These are phyloP conservation scores for Sporothrix humicola DNA, from an alignment of 2,329 filamentous ascomycete species.

Conservation along the genomic window DNA sequence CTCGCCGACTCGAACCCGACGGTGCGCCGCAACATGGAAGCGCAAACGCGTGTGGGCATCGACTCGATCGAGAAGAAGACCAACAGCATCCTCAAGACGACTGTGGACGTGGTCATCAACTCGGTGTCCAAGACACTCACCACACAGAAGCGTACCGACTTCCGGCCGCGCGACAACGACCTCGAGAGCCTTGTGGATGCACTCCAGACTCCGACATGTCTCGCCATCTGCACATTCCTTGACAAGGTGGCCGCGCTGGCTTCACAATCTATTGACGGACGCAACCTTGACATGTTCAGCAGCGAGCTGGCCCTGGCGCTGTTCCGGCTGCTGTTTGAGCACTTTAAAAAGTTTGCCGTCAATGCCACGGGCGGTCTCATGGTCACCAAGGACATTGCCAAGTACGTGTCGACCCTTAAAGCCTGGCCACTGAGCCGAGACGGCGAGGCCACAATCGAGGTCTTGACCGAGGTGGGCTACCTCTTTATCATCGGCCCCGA, in stretches of 20 bases:
- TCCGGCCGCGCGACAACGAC: constrained; percentile 82
- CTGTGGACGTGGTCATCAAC: constrained; percentile 71
- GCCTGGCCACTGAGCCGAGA: constrained; percentile 78
- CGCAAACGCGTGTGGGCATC: constrained; percentile 74
- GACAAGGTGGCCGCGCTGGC: constrained; percentile 67
- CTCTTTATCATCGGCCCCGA: constrained; percentile 91
- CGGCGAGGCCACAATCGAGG: constrained; percentile 73
- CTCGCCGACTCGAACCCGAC: constrained; percentile 89
- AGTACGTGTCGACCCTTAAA: constrained; percentile 85
- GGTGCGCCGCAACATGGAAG: constrained; percentile 86
- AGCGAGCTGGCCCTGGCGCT: constrained; percentile 83
- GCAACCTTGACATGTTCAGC: constrained; percentile 81
- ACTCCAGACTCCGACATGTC: constrained; percentile 85
- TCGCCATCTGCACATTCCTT: constrained; percentile 80
- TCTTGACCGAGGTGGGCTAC: constrained; percentile 90
- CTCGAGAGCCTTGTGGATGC: constrained; percentile 68
- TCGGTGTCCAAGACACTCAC: constrained; percentile 76
- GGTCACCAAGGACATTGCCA: constrained; percentile 94
- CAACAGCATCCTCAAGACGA: constrained; percentile 62
- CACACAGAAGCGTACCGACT: constrained; percentile 86
- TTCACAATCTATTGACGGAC: constrained; percentile 74
- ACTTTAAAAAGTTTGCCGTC: constrained; percentile 93
- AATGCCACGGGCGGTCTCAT: constrained; percentile 92
- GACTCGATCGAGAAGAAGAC: constrained; percentile 85
- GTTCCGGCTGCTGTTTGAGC: constrained; percentile 80